Evolutionary conservation across 1,284 basidiomycete species (phyloP), one percentile per base, ranked within the genome.

Genomic region (Irpex lacteus): DNA sequence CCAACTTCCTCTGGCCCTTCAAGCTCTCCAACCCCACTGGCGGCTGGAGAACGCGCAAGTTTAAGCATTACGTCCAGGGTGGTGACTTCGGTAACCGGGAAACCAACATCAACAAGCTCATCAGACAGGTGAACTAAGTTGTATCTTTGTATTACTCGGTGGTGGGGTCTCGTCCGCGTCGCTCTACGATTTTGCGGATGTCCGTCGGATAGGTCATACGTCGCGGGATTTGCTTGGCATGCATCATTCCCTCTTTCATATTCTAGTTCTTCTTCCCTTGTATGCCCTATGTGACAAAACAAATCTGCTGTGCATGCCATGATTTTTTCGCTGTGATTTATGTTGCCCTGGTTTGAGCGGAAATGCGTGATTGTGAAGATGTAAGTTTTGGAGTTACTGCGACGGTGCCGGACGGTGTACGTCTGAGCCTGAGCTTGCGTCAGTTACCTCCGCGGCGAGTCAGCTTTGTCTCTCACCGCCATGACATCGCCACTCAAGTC

Each of bases 11-110:
- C 65, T 98, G 97, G 96, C 96, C 98, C 36, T 98, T 99, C 90
- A 98, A 99, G 81, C 92, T 99, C 68, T 98, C 95, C 71, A 98
- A 98, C 90, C 96, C 98, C 65, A 98, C 88, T 73, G 97, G 98
- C 72, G 98, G 98, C 74, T 99, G 95, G 96, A 91, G 94, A 81
- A 88, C 86, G 75, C 88, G 95, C 77, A 99, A 99, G 85, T 97
- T 98, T 90, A 95, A 91, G 82, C 91, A 94, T 82, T 96, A 85
- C 78, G 87, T 97, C 67, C 87, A 96, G 85, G 94, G 94, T 75
- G 96, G 96, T 82, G 96, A 98, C 85, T 92, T 92, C 77, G 96
- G 96, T 80, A 90, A 98, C 86, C 92, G 96, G 76, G 96, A 98
- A 82, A 82, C 83, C 73, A 94, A 94, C 85, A 98, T 98, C 85